Conservation (phyloP, 768 basidiomycete species). For the Tulasnella sp. region DNA sequence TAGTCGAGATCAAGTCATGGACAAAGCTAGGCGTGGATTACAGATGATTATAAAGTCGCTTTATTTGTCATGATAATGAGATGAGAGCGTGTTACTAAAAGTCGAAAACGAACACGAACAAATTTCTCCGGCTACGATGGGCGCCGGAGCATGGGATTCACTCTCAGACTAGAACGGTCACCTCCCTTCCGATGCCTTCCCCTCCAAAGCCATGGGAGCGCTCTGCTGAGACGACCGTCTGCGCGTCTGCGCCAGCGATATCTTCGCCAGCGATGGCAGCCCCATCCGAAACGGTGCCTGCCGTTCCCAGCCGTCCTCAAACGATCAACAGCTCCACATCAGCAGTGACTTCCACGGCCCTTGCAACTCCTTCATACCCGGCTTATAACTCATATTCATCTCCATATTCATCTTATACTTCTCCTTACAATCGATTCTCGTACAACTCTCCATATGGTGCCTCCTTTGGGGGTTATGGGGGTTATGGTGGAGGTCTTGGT, state of each 20-base stretch:
- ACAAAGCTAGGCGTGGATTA: too few relatives aligned
- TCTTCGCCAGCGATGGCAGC: slow-evolving; percentile 22
- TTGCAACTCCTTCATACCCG: not conserved
- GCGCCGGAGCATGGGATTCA: too few relatives aligned
- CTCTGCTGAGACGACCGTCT: slow-evolving; percentile 31
- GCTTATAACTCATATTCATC: slow-evolving; percentile 21
- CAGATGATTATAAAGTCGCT: too few relatives aligned
- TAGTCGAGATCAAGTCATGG: too few relatives aligned
- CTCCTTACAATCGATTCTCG: slow-evolving; percentile 31
- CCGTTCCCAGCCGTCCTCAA: slow-evolving; percentile 6
- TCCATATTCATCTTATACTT: slow-evolving; percentile 26
- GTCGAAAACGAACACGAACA: too few relatives aligned
- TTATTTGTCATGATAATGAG: too few relatives aligned
- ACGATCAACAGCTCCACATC: slow-evolving; percentile 17
- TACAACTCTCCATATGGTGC: slow-evolving; percentile 29
- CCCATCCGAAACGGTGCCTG: slow-evolving; percentile 18
- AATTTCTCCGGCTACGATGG: too few relatives aligned
- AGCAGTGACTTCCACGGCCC: slow-evolving; percentile 16
- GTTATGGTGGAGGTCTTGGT: slow-evolving; percentile 33
- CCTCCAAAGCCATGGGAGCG: slow-evolving; percentile 89
- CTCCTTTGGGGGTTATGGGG: slow-evolving; percentile 30
- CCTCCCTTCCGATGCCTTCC: slow-evolving; percentile 43
- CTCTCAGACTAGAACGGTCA: too few relatives aligned
- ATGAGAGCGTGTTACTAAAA: too few relatives aligned
- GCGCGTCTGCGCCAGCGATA: slow-evolving; percentile 21